These are phyloP conservation scores for Metarhizium album DNA, from an alignment of 2,329 filamentous ascomycete genomes.

Conservation along the genomic window DNA sequence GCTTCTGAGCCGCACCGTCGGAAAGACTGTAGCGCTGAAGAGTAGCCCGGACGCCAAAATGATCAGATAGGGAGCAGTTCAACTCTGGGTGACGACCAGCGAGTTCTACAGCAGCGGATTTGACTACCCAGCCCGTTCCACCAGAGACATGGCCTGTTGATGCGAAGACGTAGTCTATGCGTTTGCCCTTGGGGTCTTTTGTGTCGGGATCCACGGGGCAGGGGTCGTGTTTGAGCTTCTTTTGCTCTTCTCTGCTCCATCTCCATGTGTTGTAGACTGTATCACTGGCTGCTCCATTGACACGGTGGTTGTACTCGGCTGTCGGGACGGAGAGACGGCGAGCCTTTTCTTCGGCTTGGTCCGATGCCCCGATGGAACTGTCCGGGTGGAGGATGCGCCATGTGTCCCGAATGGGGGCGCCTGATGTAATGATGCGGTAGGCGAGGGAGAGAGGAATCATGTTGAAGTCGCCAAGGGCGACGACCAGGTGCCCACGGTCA, in stretches of 20 bases:
- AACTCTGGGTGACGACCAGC: slow-evolving; percentile 69
- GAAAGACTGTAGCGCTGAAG: slow-evolving; percentile 39
- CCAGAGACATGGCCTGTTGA: slow-evolving; percentile 35
- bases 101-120: slow-evolving; percentile 65
- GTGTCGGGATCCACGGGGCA: slow-evolving; percentile 52
- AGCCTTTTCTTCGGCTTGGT: slow-evolving; percentile 55
- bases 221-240: slow-evolving; percentile 48
- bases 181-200: slow-evolving; percentile 65
- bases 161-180: slow-evolving; percentile 91
- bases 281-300: slow-evolving; percentile 84
- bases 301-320: slow-evolving; percentile 63
- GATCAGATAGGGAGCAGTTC: slow-evolving; percentile 81
- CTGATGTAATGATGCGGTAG: slow-evolving; percentile 70
- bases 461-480: slow-evolving; percentile 91
- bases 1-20: slow-evolving; percentile 7
- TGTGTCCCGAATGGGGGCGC: slow-evolving; percentile 67
- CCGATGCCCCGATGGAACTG: slow-evolving; percentile 65
- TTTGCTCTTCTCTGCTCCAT: slow-evolving; percentile 64
- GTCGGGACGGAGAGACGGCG: slow-evolving; percentile 59
- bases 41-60: slow-evolving; percentile 83
- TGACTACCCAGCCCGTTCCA: slow-evolving; percentile 52
- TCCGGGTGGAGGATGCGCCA: slow-evolving; percentile 81
- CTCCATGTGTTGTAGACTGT: slow-evolving; percentile 86
- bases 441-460: slow-evolving; percentile 83
- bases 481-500: slow-evolving; percentile 69